Conservation (phyloP, 208 protist genomes). For the Trypanosoma conorhini region DNA sequence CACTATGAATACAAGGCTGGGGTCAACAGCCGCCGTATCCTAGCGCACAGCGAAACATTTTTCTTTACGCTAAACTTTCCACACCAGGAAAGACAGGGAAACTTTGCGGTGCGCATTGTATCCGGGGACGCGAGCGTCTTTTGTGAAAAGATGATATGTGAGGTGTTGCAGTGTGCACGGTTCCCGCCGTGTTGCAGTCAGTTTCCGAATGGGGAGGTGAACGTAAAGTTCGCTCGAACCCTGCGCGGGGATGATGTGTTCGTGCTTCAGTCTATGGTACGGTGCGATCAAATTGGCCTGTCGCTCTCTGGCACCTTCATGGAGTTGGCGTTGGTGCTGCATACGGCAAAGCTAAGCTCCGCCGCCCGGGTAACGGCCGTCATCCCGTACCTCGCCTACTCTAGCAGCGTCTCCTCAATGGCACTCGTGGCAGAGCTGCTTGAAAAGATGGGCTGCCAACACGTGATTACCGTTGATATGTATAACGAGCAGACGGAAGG, state of each 20-base stretch:
- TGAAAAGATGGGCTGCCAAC: slow-evolving; percentile 84
- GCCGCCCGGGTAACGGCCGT: slow-evolving; percentile 91
- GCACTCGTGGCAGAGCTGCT: slow-evolving; percentile 91
- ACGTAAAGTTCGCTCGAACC: slow-evolving; percentile 75
- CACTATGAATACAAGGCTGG: slow-evolving; percentile 52
- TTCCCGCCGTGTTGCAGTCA: slow-evolving; percentile 52
- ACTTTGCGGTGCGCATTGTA: slow-evolving; percentile 77
- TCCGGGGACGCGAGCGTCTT: slow-evolving; percentile 60
- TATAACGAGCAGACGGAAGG: slow-evolving; percentile 92
- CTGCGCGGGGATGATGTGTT: slow-evolving; percentile 96
- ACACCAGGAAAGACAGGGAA: slow-evolving; percentile 52
- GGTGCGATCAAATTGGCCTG: slow-evolving; percentile 77
- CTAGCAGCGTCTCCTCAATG: slow-evolving; percentile 92
- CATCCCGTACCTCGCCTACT: slow-evolving; percentile 94
- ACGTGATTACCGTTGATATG: slow-evolving; percentile 94
- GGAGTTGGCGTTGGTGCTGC: slow-evolving; percentile 91
- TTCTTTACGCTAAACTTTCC: slow-evolving; percentile 70
- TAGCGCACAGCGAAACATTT: slow-evolving; percentile 79
- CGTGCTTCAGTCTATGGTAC: slow-evolving; percentile 91
- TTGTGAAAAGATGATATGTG: slow-evolving; percentile 78
- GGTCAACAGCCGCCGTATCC: slow-evolving; percentile 57
- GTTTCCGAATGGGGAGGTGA: slow-evolving; percentile 88
- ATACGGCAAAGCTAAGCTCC: slow-evolving; percentile 76
- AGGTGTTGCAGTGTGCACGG: slow-evolving; percentile 66
- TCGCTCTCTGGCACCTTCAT: slow-evolving; percentile 89